A percentile compares a stretch with the other conserved stretches of the same genome.
phyloP scores from a whole-genome alignment of 208 protist species.

The Endotrypanum monterogeii region DNA sequence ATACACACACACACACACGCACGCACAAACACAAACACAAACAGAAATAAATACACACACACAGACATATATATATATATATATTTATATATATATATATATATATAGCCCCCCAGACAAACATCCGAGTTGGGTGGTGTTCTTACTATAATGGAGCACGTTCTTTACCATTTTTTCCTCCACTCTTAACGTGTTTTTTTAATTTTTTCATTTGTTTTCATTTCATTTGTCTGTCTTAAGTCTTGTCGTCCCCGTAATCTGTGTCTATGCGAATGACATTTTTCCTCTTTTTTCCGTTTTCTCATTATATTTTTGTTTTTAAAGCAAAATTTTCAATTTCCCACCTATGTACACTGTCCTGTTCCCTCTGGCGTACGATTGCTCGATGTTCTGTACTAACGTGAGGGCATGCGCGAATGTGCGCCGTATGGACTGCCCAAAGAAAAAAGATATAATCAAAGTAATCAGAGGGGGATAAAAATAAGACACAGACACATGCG shows the following conservation, averaged over 20 bases:
- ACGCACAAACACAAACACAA: constrained; percentile 1
- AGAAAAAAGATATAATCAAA: not conserved
- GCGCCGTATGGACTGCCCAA: not conserved
- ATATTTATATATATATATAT: not conserved
- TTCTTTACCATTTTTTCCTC: not conserved
- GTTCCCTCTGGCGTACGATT: not conserved
- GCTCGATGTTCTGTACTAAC: not conserved
- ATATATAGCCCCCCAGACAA: not conserved
- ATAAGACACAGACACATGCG: not conserved
- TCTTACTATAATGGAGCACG: not conserved
- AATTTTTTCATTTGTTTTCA: not conserved
- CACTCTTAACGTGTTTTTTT: not conserved
- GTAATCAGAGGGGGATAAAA: not conserved
- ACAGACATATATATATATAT: not conserved
- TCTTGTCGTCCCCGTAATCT: not conserved
- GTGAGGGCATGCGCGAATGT: not conserved
- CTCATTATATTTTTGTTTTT: not conserved
- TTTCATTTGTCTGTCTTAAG: not conserved
- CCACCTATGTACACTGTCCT: not conserved
- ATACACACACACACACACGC: not conserved
- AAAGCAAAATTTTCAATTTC: not conserved
- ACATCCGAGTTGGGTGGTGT: not conserved
- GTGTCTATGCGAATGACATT: not conserved
- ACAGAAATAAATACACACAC: not conserved
- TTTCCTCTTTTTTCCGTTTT: not conserved